Base-by-base conservation (phyloP, 352 stramenopile species). In the Pythium chondricola region DNA sequence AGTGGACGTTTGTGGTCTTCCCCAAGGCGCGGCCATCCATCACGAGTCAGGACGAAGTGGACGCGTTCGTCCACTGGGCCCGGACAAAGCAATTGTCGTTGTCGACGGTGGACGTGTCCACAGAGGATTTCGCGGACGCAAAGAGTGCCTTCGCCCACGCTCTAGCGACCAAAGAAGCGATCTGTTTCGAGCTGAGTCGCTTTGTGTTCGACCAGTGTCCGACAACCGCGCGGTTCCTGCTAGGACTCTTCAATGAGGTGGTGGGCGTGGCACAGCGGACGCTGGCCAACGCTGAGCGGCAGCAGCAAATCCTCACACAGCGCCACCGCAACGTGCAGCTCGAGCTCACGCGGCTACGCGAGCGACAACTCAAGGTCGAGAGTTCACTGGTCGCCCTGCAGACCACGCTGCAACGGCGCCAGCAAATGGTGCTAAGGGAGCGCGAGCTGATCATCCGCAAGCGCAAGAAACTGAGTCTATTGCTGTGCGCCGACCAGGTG, bases 191-290 rank as follows among this genome's bases (percentile, higher is more conserved):
- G 47, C 42, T 78, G 8, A 55, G 59, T 5, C 63, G 71, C 0
- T 61, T 83, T 11, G 41, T 83, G 11, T 83, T 80, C n/a, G 68
- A 80, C 54, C 72, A 74, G 30, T 83, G 65, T 32, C 71, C 71
- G n/a, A 80, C 71, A 3, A 79, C 71, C 2, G 57, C 68, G 9
- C 67, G 65, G 6, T 73, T 83, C 24, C 48, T 83, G 6, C 70
- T 78, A 29, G 68, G 71, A 1, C 50, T 83, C 18, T 74, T 74
- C 22, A 39, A 71, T 4, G 62, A 74, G 40, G 46, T 80, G 31
- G 30, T 63, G 4, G 55, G 60, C 16, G 55, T 69, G 6, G 45
- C 61, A 14, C 22, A 56, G n/a, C 50, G 49, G 11, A 65, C 65
- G 0, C 48, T 76, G 7, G 48, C 56, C 3, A 57, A 52, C 14